These are phyloP conservation scores for Ustilago crameri DNA, from an alignment of 1,284 basidiomycete species.

Conservation along the genomic window DNA sequence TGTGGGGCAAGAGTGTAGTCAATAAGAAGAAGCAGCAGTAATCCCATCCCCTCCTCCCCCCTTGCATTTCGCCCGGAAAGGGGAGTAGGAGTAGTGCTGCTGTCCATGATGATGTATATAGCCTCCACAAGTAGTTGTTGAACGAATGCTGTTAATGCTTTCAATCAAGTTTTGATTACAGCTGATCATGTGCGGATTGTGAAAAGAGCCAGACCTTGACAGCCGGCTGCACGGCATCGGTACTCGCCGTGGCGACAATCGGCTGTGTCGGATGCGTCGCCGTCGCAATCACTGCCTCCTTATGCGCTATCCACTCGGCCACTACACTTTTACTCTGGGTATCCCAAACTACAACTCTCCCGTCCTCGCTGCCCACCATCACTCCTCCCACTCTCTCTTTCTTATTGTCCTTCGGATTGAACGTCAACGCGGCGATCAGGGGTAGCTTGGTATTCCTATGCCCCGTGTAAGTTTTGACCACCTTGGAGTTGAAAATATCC, in stretches of 20 bases:
- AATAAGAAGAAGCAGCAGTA: conserved; percentile 42
- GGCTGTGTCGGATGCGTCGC: conserved; percentile 51
- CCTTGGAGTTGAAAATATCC: conserved; percentile 90
- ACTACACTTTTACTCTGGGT: conserved; percentile 82
- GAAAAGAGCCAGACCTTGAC: conserved; percentile 52
- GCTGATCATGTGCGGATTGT: neutral
- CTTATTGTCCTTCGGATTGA: neutral
- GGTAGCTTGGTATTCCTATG: conserved; percentile 83
- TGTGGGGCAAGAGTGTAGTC: conserved; percentile 50
- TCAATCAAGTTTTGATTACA: too few relatives aligned
- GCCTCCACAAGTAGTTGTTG: too few relatives aligned
- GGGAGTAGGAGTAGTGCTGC: too few relatives aligned
- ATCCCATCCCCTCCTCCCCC: too few relatives aligned
- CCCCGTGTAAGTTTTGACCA: conserved; percentile 89
- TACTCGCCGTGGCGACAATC: conserved; percentile 53
- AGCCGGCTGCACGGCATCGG: conserved; percentile 49
- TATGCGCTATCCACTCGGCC: conserved; percentile 81
- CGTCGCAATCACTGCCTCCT: conserved; percentile 69
- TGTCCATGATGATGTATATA: too few relatives aligned
- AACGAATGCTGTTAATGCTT: too few relatives aligned
- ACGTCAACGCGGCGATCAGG: conserved; percentile 50
- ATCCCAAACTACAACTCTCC: conserved; percentile 88
- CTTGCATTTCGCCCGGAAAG: too few relatives aligned
- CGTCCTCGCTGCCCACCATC: conserved; percentile 89
- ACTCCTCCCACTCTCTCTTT: conserved; percentile 70